Percentiles rank a stretch among this genome's conserved stretches.
These are phyloP conservation scores for Salix udensis DNA, from an alignment of 345 rosid genomes.

Conservation along the genomic window DNA sequence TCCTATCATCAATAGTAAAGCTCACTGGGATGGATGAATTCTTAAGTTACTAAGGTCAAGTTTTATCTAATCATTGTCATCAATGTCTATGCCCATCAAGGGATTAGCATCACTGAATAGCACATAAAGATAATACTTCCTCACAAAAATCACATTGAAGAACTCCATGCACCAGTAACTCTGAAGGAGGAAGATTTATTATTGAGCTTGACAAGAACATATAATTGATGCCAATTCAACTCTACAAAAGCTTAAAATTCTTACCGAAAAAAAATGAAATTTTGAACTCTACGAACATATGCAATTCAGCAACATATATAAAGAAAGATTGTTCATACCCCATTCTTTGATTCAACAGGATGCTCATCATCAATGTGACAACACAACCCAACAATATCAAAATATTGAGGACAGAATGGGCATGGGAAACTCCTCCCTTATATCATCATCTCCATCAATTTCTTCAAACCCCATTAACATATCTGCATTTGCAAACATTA, in stretches of 20 bases:
- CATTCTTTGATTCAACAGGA: slow-evolving; percentile 77
- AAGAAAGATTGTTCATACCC: slow-evolving; percentile 46
- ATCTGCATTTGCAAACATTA: slow-evolving; percentile 47
- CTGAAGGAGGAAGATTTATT: neutral
- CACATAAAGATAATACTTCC: too few relatives aligned
- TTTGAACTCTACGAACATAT: neutral
- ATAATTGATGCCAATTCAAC: neutral
- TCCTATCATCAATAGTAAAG: neutral
- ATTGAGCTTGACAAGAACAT: neutral
- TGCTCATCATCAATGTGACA: slow-evolving; percentile 93
- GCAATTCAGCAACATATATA: neutral
- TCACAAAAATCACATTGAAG: too few relatives aligned
- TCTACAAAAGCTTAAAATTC: neutral
- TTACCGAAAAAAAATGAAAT: neutral
- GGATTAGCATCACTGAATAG: too few relatives aligned
- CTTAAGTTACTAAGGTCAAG: neutral
- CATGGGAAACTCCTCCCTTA: slow-evolving; percentile 92
- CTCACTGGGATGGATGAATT: neutral
- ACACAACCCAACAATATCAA: slow-evolving; percentile 84
- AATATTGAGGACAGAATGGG: slow-evolving; percentile 87
- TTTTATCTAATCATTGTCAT: neutral
- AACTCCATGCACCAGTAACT: neutral
- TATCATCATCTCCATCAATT: slow-evolving; percentile 80
- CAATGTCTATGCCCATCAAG: neutral
- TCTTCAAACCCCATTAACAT: slow-evolving; percentile 81